Conservation (phyloP, 2,329 filamentous ascomycete genomes). For the Diaporthe ampelina region DNA sequence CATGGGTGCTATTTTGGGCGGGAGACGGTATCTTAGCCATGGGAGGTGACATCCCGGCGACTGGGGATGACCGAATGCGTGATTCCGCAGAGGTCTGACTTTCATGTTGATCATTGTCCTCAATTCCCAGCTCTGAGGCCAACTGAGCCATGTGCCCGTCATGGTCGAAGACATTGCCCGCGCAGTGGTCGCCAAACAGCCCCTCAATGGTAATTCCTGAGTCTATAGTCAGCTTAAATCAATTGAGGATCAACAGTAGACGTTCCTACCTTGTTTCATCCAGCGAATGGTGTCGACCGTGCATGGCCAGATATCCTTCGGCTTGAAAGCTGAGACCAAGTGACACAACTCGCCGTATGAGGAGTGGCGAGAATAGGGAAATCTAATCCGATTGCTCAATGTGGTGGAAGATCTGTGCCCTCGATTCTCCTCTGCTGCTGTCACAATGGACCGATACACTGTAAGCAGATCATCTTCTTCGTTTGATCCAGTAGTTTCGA, state of each 20-base stretch:
- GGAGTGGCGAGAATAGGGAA: slow-evolving; percentile 92
- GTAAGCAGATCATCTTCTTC: slow-evolving; percentile 42
- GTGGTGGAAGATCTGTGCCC: slow-evolving; percentile 37
- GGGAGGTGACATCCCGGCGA: slow-evolving; percentile 7
- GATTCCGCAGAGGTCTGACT: slow-evolving; percentile 36
- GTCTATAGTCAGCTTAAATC: neutral
- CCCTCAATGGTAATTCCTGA: slow-evolving; percentile 71
- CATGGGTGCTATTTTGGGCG: neutral
- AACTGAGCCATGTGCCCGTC: slow-evolving; percentile 71
- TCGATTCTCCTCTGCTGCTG: slow-evolving; percentile 15
- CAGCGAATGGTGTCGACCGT: slow-evolving; percentile 77
- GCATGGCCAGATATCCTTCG: slow-evolving; percentile 85
- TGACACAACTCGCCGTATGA: slow-evolving; percentile 84
- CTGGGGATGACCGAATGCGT: neutral
- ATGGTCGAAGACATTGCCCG: slow-evolving; percentile 71
- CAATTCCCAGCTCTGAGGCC: neutral
- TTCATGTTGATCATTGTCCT: neutral
- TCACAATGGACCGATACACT: slow-evolving; percentile 34
- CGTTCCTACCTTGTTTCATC: slow-evolving; percentile 62
- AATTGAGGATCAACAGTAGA: neutral
- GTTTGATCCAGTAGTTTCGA: slow-evolving; percentile 46
- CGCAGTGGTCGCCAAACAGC: slow-evolving; percentile 81
- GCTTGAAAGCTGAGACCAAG: slow-evolving; percentile 76
- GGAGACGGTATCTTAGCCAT: neutral
- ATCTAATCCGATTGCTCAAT: slow-evolving; percentile 65